Evolutionary conservation across 2,329 filamentous ascomycete genomes (phyloP).

Genomic region (Colletotrichum euphorbiae): DNA sequence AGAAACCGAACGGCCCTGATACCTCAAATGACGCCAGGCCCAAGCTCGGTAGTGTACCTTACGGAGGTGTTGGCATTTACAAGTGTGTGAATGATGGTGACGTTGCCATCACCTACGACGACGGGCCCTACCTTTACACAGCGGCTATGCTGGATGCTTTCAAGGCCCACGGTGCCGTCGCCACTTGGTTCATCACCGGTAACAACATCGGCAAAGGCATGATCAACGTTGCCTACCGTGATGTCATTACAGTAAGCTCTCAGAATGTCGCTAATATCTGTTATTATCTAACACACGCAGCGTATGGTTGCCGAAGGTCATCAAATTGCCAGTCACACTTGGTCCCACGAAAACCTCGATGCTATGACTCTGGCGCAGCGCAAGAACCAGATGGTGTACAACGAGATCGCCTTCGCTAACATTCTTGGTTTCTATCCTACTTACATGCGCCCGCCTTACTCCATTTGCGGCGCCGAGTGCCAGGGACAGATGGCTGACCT

Average conservation of each 20-base stretch:
- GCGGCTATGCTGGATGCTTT: conserved; percentile 49
- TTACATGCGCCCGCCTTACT: conserved; percentile 53
- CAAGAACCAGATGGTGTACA: conserved; percentile 55
- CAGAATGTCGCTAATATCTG: conserved; percentile 25
- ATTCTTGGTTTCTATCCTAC: conserved; percentile 59
- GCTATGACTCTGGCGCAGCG: conserved; percentile 49
- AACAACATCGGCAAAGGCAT: conserved; percentile 50
- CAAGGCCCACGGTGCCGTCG: conserved; percentile 47
- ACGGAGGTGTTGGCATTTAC: conserved; percentile 48
- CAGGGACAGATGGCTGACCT: conserved; percentile 35
- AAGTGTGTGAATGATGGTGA: conserved; percentile 46
- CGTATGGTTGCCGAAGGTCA: conserved; percentile 59
- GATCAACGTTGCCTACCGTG: conserved; percentile 48
- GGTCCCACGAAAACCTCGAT: conserved; percentile 57
- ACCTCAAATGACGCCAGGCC: conserved; percentile 44
- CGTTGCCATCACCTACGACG: conserved; percentile 53
- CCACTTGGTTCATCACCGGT: conserved; percentile 53
- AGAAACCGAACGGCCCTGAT: conserved; percentile 44
- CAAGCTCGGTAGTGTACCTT: conserved; percentile 44
- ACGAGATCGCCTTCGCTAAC: conserved; percentile 58
- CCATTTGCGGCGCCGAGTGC: conserved; percentile 41
- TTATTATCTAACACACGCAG: conserved; percentile 40
- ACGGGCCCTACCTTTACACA: conserved; percentile 52
- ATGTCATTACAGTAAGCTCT: conserved; percentile 47
- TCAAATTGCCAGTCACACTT: conserved; percentile 62